phyloP scores from a whole-genome alignment of 129 eudicot species.

The Pittosporum tobira region DNA sequence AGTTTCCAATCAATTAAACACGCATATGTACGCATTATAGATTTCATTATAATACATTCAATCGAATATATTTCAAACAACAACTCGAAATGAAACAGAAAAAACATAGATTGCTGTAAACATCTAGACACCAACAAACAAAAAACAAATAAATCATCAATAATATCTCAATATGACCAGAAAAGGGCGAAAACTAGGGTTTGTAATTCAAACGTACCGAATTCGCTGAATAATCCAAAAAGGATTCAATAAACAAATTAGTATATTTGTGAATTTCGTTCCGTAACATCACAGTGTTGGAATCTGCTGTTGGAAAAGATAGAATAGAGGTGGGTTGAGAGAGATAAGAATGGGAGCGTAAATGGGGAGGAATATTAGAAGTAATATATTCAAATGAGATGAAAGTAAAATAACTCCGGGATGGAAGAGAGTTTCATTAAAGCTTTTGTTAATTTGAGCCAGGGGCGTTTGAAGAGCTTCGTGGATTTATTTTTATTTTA shows the following conservation, averaged over 20 bases:
- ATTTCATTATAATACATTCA: too few species aligned
- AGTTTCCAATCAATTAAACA: too few species aligned
- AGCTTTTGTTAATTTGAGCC: conserved; percentile 2
- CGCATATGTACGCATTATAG: too few species aligned
- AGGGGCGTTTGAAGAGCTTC: not conserved
- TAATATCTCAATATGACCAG: too few species aligned
- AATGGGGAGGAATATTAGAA: conserved; percentile 1
- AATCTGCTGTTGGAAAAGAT: conserved; percentile 16
- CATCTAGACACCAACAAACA: too few species aligned
- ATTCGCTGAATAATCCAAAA: conserved; percentile 31
- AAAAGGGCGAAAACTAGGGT: too few species aligned
- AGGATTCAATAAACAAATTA: conserved; percentile 52
- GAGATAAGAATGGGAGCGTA: not conserved
- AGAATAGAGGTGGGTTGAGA: not conserved
- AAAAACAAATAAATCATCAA: too few species aligned
- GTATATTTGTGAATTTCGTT: not conserved
- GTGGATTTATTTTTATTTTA: too few species aligned
- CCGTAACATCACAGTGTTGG: conserved; percentile 4
- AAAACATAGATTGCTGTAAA: too few species aligned
- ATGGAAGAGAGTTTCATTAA: not conserved
- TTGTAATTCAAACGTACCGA: conserved; percentile 22
- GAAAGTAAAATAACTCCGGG: not conserved
- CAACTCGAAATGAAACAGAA: too few species aligned
- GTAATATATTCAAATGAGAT: not conserved
- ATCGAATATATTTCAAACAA: too few species aligned